A percentile compares a stretch with the other conserved stretches of the same genome.
Conservation (phyloP, 192 early-diverging fungal genomes). For the Coemansia sp. region DNA sequence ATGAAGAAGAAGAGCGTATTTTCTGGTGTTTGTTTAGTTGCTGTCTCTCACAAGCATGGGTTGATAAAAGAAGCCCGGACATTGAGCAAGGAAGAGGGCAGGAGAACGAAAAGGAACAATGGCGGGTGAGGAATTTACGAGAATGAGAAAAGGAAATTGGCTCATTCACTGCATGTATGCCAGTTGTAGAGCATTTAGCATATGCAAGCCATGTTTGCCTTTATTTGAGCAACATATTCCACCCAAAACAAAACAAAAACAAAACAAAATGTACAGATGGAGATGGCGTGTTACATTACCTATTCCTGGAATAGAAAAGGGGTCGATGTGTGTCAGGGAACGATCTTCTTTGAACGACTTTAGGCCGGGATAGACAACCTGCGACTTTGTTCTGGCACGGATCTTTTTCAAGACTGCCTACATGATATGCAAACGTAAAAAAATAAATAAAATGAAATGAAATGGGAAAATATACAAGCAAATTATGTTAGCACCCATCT, state of each 20-base stretch:
- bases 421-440: slow-evolving; percentile 1
- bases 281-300: slow-evolving; percentile 19
- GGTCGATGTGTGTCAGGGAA: slow-evolving; percentile 63
- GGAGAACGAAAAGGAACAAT: background rate
- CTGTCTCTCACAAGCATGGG: no score
- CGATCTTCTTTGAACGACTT: slow-evolving; percentile 63
- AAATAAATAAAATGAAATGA: background rate
- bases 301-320: slow-evolving; percentile 85
- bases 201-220: background rate
- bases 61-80: no score
- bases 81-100: background rate
- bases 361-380: slow-evolving; percentile 80
- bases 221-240: background rate
- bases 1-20: background rate
- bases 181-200: no score
- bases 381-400: slow-evolving; percentile 68
- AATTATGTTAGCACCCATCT: background rate
- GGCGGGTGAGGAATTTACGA: background rate
- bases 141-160: background rate
- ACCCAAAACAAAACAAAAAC: background rate
- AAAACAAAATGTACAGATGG: background rate
- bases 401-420: slow-evolving; percentile 87
- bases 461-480: background rate
- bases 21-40: background rate
- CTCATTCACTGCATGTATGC: background rate